Percentiles rank a stretch among this genome's conserved stretches.
Evolutionary conservation across 2,329 filamentous ascomycete genomes (phyloP).

Genomic region (Stachybotrys chartarum): DNA sequence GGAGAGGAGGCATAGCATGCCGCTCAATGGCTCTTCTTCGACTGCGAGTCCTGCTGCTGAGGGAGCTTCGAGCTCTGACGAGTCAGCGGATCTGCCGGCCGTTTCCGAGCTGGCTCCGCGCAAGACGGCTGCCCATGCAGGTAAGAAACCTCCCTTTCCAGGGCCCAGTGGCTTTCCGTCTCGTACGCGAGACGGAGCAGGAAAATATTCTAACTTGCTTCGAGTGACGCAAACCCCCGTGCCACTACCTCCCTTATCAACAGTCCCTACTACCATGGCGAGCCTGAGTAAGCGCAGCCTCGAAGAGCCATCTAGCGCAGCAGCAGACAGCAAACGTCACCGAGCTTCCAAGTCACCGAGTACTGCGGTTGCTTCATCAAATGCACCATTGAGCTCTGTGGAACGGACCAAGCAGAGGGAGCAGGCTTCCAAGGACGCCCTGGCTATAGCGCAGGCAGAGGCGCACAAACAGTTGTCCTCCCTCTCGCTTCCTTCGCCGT

Average conservation of each 20-base stretch:
- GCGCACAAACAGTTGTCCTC: neutral
- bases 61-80: neutral
- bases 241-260: neutral
- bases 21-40: neutral
- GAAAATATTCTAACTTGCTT: neutral
- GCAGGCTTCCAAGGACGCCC: neutral
- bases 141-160: no score
- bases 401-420: neutral
- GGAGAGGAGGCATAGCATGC: slow-evolving; percentile 11
- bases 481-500: neutral
- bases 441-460: neutral
- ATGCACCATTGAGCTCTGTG: neutral
- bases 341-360: neutral
- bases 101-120: neutral
- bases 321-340: neutral
- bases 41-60: neutral
- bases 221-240: neutral
- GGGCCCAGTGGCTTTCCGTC: no score
- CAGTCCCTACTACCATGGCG: neutral
- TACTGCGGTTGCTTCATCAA: neutral
- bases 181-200: no score
- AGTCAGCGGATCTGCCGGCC: neutral
- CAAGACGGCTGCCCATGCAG: no score
- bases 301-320: neutral
- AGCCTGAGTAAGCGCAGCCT: neutral